A percentile compares a stretch with the other conserved stretches of the same genome.
These are phyloP conservation scores for Echinochloa phyllopogon DNA, from an alignment of 176 grass and related monocot genomes.

Conservation along the genomic window DNA sequence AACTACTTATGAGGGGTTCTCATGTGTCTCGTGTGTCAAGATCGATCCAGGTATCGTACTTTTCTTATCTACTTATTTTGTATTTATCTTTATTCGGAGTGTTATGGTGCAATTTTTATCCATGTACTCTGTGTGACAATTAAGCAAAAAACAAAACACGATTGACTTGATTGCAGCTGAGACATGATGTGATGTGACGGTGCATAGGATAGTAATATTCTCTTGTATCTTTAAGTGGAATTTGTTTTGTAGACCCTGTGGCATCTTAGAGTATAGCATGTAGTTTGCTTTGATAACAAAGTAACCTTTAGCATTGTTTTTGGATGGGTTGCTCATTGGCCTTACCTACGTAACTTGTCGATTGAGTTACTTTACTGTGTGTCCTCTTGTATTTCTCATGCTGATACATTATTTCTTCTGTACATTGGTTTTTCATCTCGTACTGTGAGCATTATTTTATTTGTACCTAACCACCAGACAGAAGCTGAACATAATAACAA, in stretches of 20 bases:
- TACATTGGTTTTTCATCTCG: too few relatives aligned
- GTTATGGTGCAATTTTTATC: not conserved
- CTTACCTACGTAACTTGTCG: too few relatives aligned
- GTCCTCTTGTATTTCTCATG: too few relatives aligned
- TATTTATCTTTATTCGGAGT: not conserved
- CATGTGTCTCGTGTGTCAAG: not conserved
- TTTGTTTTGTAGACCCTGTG: not conserved
- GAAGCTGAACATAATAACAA: too few relatives aligned
- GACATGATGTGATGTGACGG: not conserved
- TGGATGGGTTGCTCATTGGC: not conserved
- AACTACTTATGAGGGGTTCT: not conserved
- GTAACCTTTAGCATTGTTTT: not conserved
- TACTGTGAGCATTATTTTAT: too few relatives aligned
- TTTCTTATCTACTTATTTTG: not conserved
- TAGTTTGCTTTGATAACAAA: not conserved
- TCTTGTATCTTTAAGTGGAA: not conserved
- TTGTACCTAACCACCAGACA: too few relatives aligned
- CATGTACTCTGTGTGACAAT: not conserved
- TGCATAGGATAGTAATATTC: not conserved
- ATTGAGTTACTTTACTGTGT: too few relatives aligned
- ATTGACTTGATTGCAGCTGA: not conserved
- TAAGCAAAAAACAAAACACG: not conserved
- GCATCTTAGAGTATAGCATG: not conserved
- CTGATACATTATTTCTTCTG: too few relatives aligned
- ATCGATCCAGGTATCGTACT: not conserved